Evolutionary conservation across 1,284 basidiomycete species (phyloP), one percentile per base, ranked within the genome.

Genomic region (Fomitopsis schrenkii): DNA sequence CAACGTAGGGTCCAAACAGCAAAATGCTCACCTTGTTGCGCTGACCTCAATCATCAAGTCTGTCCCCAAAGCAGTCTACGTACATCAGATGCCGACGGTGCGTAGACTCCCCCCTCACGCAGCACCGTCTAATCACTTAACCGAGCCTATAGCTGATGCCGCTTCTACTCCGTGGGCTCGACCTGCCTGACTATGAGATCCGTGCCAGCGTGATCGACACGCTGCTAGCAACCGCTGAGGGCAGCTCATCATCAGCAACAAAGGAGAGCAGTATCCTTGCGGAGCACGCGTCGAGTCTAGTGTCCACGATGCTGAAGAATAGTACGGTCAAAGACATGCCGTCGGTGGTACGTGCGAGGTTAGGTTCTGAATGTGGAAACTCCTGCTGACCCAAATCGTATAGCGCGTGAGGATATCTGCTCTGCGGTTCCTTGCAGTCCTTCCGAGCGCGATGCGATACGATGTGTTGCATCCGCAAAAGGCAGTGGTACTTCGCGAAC

Each of bases 151-250:
- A 97, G 90, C 83, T 98, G 15, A 85, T 98, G 66, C 95, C 97
- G 0, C 79, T 98, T 17, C 82, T 99, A 1, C 79, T 99, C 53
- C 92, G 92, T 22, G 90, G 93, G 1, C 83, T 99, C 7, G 84
- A 90, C 42, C 77, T 97, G 1, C 84, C 87, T 1, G 90, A 95
- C 71, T 74, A 84, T 5, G 80, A 84, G 26, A 87, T 96, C 61
- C 85, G 93, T 19, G 80, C 83, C 2, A 89, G 91, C 73, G 90
- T 95, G 40, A 91, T 98, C 55, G 85, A 91, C 58, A 91, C 90
- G 1, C 79, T 99, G 36, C 81, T 87, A 3, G 81, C 86, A 1
- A 86, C 94, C 19, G 85, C 92, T 3, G 83, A 85, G 46, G 77
- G 85, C 4, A 74, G 76, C 10, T 64, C 64, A 12, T 26, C 35